Percentiles rank a stretch among this genome's conserved stretches.
These are phyloP conservation scores for Hypoxylon sp. DNA, from an alignment of 2,329 filamentous ascomycete species.

Conservation along the genomic window DNA sequence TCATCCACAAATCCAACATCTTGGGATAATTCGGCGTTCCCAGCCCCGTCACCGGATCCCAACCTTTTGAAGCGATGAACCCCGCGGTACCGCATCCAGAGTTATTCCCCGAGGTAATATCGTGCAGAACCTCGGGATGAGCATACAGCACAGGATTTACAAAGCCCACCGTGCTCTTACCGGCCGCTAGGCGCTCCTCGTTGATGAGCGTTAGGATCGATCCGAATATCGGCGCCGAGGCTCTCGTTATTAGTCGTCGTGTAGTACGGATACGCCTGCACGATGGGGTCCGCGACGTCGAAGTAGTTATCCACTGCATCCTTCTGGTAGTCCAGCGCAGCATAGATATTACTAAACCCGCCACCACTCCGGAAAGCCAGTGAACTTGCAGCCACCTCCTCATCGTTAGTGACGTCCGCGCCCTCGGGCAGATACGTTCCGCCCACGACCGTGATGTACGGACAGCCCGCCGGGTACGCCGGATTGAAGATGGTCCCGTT, in stretches of 20 bases:
- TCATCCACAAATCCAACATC: conserved; percentile 17
- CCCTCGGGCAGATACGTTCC: background rate
- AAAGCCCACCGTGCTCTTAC: background rate
- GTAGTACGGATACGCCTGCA: background rate
- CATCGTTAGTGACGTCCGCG: background rate
- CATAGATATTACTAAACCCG: conserved; percentile 3
- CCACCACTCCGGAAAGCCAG: background rate
- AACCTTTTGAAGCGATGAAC: conserved; percentile 20
- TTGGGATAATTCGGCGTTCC: conserved; percentile 20
- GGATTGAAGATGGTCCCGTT: background rate
- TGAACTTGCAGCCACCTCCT: background rate
- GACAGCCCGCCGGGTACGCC: background rate
- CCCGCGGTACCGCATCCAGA: conserved; percentile 28
- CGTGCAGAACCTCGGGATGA: conserved; percentile 24
- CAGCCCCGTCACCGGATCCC: conserved; percentile 6
- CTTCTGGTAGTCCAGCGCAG: background rate
- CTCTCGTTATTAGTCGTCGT: background rate
- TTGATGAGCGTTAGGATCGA: background rate
- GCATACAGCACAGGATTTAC: conserved; percentile 17
- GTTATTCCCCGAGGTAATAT: conserved; percentile 31
- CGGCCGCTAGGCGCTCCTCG: background rate
- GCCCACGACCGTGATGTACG: background rate
- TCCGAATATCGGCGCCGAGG: background rate
- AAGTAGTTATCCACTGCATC: conserved; percentile 7
- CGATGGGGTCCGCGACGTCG: background rate